A percentile compares a stretch with the other conserved stretches of the same genome.
Conservation (phyloP, 2,329 filamentous ascomycete genomes). For the Phaeosphaeria sp. region DNA sequence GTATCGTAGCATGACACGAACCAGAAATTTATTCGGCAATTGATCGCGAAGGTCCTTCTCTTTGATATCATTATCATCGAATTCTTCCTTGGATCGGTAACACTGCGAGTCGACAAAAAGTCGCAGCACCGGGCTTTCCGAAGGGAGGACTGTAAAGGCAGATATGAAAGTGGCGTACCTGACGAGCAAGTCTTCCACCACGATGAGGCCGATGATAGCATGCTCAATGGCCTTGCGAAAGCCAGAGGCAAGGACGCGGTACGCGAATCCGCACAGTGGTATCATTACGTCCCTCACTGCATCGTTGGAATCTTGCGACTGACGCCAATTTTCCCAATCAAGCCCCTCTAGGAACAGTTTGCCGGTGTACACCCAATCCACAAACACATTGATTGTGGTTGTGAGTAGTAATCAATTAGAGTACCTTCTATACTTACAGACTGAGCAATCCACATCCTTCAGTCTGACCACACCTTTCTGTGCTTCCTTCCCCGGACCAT, state of each 20-base stretch:
- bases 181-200: neutral
- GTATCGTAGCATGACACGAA: conserved; percentile 7
- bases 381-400: conserved; percentile 13
- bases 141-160: conserved; percentile 12
- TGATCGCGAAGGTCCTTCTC: neutral
- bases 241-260: conserved; percentile 2
- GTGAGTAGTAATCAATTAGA: neutral
- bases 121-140: conserved; percentile 5
- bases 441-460: neutral
- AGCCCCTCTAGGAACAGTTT: neutral
- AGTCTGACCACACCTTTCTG: conserved; percentile 1
- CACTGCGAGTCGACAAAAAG: conserved; percentile 16
- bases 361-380: conserved; percentile 22
- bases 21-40: conserved; percentile 6
- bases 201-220: neutral
- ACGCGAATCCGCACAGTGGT: conserved; percentile 7
- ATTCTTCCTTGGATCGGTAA: rapidly evolving
- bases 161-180: conserved; percentile 5
- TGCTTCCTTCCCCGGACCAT: conserved; percentile 17
- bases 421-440: neutral
- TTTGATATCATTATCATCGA: neutral
- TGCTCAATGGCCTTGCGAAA: neutral
- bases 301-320: neutral
- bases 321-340: neutral
- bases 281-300: neutral